Conservation (phyloP, 176 grass and related monocot species). For the Pontederia paniculata region DNA sequence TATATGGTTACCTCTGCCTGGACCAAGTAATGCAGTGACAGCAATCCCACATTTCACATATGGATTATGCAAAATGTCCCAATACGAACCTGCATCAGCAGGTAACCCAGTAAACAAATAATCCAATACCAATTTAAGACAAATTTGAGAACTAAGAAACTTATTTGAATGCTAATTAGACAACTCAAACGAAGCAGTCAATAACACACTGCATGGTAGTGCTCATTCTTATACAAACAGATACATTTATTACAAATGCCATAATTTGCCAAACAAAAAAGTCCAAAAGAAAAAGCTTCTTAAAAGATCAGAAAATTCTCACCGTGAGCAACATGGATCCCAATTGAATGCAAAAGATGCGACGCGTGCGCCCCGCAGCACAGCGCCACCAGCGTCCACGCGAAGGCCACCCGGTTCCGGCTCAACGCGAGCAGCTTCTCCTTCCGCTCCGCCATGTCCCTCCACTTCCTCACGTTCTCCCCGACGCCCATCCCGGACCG, state of each 20-base stretch:
- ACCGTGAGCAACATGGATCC: conserved; percentile 82
- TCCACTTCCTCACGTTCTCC: conserved; percentile 83
- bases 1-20: conserved; percentile 63
- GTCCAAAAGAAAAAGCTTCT: not conserved
- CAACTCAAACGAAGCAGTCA: not conserved
- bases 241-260: too few species aligned
- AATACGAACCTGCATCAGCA: conserved; percentile 42
- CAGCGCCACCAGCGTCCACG: conserved; percentile 96
- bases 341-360: conserved; percentile 74
- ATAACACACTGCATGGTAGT: not conserved
- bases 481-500: conserved; percentile 31
- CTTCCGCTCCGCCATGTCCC: conserved; percentile 79
- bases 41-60: conserved; percentile 93
- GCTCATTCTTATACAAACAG: not conserved
- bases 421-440: conserved; percentile 58
- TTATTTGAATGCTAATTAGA: not conserved
- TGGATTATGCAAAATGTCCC: conserved; percentile 72
- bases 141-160: too few species aligned
- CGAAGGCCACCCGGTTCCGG: conserved; percentile 60
- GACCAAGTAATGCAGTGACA: conserved; percentile 55
- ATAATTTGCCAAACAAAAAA: not conserved
- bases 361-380: conserved; percentile 82
- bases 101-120: too few species aligned
- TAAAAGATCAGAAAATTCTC: conserved; percentile 4
- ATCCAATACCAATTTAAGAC: not conserved